Conservation (phyloP, 352 stramenopile genomes). For the Phytopythium sindhum region DNA sequence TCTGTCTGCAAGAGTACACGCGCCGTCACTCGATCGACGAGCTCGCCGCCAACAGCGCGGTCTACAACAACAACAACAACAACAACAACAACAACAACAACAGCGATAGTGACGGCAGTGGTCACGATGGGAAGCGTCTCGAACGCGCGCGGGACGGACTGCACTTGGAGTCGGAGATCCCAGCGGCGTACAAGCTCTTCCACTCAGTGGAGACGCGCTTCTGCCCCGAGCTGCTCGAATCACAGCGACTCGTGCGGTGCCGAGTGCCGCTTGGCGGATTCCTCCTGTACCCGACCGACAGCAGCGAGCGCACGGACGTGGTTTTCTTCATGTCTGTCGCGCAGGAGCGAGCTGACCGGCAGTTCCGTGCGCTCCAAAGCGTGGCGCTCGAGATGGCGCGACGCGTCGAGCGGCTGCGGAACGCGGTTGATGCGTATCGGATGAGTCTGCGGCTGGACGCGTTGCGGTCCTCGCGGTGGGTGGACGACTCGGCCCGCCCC, state of each 20-base stretch:
- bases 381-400: conserved; percentile 58
- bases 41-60: conserved; percentile 19
- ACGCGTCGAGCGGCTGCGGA: conserved; percentile 43
- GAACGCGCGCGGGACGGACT: conserved; percentile 9
- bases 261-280: conserved; percentile 64
- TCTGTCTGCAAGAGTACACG: conserved; percentile 73
- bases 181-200: conserved; percentile 68
- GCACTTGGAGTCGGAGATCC: conserved; percentile 25
- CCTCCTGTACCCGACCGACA: conserved; percentile 61
- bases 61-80: conserved; percentile 40
- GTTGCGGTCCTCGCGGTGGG: conserved; percentile 45
- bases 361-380: conserved; percentile 58
- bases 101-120: background rate
- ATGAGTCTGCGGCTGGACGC: conserved; percentile 62
- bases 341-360: conserved; percentile 36
- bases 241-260: conserved; percentile 56
- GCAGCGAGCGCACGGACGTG: conserved; percentile 60
- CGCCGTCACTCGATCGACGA: conserved; percentile 58
- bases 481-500: conserved; percentile 43
- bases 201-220: conserved; percentile 60
- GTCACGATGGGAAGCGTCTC: background rate
- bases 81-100: conserved; percentile 17
- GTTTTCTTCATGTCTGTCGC: conserved; percentile 71
- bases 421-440: conserved; percentile 58
- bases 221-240: conserved; percentile 60